Percentiles rank a stretch among this genome's conserved stretches.
phyloP scores from a whole-genome alignment of 148 eudicot species.

The Linanthus parryae region DNA sequence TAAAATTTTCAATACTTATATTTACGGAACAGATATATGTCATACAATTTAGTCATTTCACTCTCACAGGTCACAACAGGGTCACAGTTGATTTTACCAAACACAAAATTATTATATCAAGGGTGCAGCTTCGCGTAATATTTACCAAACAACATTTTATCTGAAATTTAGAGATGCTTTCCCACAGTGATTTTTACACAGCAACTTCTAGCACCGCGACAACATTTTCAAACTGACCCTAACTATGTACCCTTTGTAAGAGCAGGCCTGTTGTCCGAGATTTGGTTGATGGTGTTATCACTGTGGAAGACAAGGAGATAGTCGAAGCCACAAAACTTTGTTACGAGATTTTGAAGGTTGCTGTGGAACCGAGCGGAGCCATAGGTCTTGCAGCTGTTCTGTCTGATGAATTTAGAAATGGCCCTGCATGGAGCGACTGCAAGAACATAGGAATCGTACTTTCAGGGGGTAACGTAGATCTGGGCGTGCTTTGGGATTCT shows the following conservation, averaged over 20 bases:
- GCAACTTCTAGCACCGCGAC: too few species aligned
- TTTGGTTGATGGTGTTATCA: constrained; percentile 69
- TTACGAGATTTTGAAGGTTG: constrained; percentile 85
- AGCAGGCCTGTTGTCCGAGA: constrained; percentile 92
- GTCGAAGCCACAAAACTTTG: constrained; percentile 75
- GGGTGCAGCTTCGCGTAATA: too few species aligned
- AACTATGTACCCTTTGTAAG: background rate
- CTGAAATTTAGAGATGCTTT: too few species aligned
- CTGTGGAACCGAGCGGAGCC: constrained; percentile 94
- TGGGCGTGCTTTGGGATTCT: constrained; percentile 72
- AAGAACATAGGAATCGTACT: constrained; percentile 63
- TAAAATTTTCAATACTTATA: too few species aligned
- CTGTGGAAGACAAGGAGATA: constrained; percentile 80
- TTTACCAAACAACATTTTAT: too few species aligned
- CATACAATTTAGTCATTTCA: too few species aligned
- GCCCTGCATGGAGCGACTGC: constrained; percentile 54
- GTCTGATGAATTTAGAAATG: constrained; percentile 57
- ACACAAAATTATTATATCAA: too few species aligned
- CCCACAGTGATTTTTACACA: too few species aligned
- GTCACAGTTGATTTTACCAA: too few species aligned
- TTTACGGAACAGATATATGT: too few species aligned
- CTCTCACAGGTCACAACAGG: too few species aligned
- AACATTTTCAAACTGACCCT: too few species aligned
- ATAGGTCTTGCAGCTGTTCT: constrained; percentile 86
- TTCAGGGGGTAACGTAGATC: constrained; percentile 92